Base-by-base conservation (phyloP, 2,329 filamentous ascomycete genomes). In the Cytospora piceicola region DNA sequence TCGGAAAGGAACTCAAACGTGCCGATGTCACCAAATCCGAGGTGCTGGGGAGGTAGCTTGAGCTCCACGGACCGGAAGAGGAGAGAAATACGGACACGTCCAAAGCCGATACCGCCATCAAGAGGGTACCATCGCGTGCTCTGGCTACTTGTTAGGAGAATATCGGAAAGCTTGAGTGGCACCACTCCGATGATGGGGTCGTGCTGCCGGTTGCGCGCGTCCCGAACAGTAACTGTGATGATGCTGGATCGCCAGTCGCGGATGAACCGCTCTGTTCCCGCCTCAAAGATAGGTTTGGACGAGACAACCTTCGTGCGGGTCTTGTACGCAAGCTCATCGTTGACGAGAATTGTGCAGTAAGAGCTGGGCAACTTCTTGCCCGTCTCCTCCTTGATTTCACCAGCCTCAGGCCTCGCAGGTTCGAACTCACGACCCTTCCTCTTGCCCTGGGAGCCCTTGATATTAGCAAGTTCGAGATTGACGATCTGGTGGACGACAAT, bases 241-340 rank as follows among this genome's bases (percentile, higher is more conserved):
- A 97, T 91, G 55, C 87, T 85, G 22, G 92, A 95, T 69, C 93
- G 86, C 95, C 95, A 99, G 74, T 99, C 94, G 27, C 94, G 90
- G 34, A 98, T 81, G 72, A 98, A 98, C 15, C 90, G 87, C 74
- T 99, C 95, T 0, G 94, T 97, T 67, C 94, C 94, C 3, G 95
- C 94, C 72, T 98, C 97, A 84, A 97, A 98, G 69, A 98, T 97
- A 1, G 95, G 95, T 75, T 96, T 94, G 61, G 92, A 96, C 42
- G 91, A 96, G 9, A 96, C 91, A 4, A 94, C 94, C 81, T 99
- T 98, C 42, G 92, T 88, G 73, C 95, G 88, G n/a, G 94, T 98
- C 73, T 94, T 93, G 81, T 97, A 98, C 22, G 88, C 86, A 71
- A 97, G 78, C 72, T 96, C 88, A 73, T 98, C 94, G 71, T 97